A percentile compares a stretch with the other conserved stretches of the same genome.
Evolutionary conservation across 2,329 filamentous ascomycete genomes (phyloP).

Genomic region (Orbilia brochopaga): DNA sequence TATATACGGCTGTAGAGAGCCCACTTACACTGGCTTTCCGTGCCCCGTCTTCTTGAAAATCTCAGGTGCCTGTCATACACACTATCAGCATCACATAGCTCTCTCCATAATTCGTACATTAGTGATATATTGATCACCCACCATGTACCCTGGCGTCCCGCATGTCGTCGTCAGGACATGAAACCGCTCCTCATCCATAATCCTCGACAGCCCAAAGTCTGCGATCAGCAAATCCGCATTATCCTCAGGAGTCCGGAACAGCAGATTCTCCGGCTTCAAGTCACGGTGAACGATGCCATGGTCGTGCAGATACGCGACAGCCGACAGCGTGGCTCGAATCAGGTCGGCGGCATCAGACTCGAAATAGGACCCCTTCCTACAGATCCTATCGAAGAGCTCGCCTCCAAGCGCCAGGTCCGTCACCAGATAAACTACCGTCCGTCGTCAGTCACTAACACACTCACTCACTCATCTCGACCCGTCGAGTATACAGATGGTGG

Average conservation of each 20-base stretch:
- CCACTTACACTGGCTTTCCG: slow-evolving; percentile 84
- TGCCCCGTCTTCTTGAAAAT: slow-evolving; percentile 99
- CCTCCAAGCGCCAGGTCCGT: slow-evolving; percentile 95
- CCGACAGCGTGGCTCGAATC: slow-evolving; percentile 90
- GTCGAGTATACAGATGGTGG: not conserved
- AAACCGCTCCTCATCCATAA: slow-evolving; percentile 99
- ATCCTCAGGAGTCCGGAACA: slow-evolving; percentile 96
- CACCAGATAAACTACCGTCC: slow-evolving; percentile 75
- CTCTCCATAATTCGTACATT: not conserved
- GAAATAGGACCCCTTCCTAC: slow-evolving; percentile 97
- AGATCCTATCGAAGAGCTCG: slow-evolving; percentile 97
- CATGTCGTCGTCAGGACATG: slow-evolving; percentile 97
- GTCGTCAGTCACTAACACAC: not conserved
- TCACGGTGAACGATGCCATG: slow-evolving; percentile 98
- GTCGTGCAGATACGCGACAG: slow-evolving; percentile 98
- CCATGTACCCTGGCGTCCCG: slow-evolving; percentile 96
- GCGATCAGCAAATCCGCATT: slow-evolving; percentile 96
- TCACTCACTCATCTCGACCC: slow-evolving; percentile 57
- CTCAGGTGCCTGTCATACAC: slow-evolving; percentile 70
- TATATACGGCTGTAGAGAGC: not conserved
- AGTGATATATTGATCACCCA: not conserved
- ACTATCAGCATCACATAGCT: not conserved
- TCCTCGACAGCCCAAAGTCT: slow-evolving; percentile 91
- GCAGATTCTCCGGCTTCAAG: slow-evolving; percentile 93
- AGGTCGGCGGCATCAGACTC: slow-evolving; percentile 95